Conservation (phyloP, 352 stramenopile species). For the Pythium dissotocum region DNA sequence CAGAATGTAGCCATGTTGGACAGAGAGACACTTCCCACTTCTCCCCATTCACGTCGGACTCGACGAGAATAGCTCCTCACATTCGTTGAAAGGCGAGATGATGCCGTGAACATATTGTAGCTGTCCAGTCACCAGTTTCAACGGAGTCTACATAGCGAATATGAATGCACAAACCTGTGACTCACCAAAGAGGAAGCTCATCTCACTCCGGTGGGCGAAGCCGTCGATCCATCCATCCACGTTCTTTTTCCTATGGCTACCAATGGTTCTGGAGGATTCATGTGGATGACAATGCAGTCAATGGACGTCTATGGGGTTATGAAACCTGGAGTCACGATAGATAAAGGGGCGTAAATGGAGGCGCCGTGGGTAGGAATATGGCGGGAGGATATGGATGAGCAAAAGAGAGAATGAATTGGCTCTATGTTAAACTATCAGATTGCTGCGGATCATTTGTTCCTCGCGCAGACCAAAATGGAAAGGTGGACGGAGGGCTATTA, state of each 20-base stretch:
- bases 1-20: conserved; percentile 17
- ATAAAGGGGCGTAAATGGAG: too few species aligned
- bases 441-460: not conserved
- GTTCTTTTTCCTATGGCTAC: too few species aligned
- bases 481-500: conserved; percentile 15
- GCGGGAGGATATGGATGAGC: not conserved
- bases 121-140: too few species aligned
- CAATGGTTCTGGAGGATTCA: too few species aligned
- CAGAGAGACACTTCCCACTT: not conserved
- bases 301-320: too few species aligned
- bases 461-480: not conserved
- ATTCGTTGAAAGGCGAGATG: not conserved
- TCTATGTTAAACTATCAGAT: conserved; percentile 7
- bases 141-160: too few species aligned
- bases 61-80: conserved; percentile 4
- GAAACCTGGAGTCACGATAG: too few species aligned
- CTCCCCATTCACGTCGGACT: conserved; percentile 25
- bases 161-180: not conserved
- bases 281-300: too few species aligned
- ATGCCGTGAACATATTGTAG: not conserved
- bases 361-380: not conserved
- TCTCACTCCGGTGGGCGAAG: not conserved
- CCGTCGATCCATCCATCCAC: too few species aligned
- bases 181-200: not conserved
- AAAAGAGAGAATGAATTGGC: conserved; percentile 3